These are phyloP conservation scores for Nigrospora oryzae DNA, from an alignment of 2,329 filamentous ascomycete species.

Conservation along the genomic window DNA sequence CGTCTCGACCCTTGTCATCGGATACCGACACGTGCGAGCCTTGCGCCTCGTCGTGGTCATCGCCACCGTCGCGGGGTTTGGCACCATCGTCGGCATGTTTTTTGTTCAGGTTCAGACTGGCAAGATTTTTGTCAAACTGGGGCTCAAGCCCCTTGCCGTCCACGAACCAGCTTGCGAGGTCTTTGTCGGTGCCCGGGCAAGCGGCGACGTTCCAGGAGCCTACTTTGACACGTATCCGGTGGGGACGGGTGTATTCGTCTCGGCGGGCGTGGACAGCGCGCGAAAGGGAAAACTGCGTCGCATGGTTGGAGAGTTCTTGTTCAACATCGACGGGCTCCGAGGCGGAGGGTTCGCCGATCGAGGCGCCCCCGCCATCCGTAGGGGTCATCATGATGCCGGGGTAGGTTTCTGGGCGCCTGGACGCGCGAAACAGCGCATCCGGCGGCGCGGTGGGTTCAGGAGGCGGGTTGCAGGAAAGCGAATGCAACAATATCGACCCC, in stretches of 20 bases:
- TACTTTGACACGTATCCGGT: conserved; percentile 75
- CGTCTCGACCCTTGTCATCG: conserved; percentile 34
- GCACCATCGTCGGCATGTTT: background rate
- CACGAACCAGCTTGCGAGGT: conserved; percentile 84
- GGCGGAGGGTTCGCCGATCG: conserved; percentile 16
- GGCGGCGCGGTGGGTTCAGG: too few relatives aligned
- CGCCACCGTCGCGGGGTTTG: conserved; percentile 28
- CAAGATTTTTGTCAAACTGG: conserved; percentile 51
- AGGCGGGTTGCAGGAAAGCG: too few relatives aligned
- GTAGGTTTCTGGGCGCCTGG: background rate
- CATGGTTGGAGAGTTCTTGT: conserved; percentile 14
- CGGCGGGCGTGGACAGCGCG: conserved; percentile 62
- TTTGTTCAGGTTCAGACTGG: conserved; percentile 37
- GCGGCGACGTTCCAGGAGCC: conserved; percentile 94
- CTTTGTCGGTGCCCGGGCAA: conserved; percentile 76
- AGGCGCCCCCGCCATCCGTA: conserved; percentile 16
- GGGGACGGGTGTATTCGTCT: conserved; percentile 69
- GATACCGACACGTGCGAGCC: conserved; percentile 9
- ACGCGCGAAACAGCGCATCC: too few relatives aligned
- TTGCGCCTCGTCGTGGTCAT: conserved; percentile 20
- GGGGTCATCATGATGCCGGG: conserved; percentile 14
- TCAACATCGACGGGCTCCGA: conserved; percentile 34
- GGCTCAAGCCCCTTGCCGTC: conserved; percentile 64
- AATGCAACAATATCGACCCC: too few relatives aligned
- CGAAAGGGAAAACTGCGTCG: conserved; percentile 50